These are phyloP conservation scores for Amyloporia xantha DNA, from an alignment of 768 basidiomycete species.

Conservation along the genomic window DNA sequence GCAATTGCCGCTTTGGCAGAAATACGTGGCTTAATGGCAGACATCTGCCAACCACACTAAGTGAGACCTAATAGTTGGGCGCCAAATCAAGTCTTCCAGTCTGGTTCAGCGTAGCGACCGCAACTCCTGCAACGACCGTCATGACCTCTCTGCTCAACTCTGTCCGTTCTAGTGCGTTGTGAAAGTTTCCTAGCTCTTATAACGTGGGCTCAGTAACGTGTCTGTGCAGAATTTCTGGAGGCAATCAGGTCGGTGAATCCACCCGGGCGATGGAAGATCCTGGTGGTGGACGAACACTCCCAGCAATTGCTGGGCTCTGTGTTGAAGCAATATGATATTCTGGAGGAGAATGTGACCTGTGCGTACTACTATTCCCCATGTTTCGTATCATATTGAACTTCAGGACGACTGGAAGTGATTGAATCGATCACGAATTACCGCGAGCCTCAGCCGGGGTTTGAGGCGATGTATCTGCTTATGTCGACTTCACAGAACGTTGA, in stretches of 20 bases:
- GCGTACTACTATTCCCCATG: slow-evolving; percentile 25
- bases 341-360: slow-evolving; percentile 96
- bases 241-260: slow-evolving; percentile 84
- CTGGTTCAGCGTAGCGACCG: too few relatives aligned
- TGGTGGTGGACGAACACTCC: slow-evolving; percentile 92
- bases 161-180: slow-evolving; percentile 39
- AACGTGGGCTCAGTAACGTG: slow-evolving; percentile 31
- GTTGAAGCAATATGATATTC: slow-evolving; percentile 87
- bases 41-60: too few relatives aligned
- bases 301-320: slow-evolving; percentile 79
- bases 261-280: slow-evolving; percentile 90
- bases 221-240: slow-evolving; percentile 72
- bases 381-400: neutral
- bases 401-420: slow-evolving; percentile 54
- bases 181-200: neutral
- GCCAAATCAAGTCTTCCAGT: too few relatives aligned
- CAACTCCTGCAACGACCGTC: slow-evolving; percentile 1
- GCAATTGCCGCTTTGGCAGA: too few relatives aligned
- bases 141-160: slow-evolving; percentile 36
- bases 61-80: too few relatives aligned
- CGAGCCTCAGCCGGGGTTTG: slow-evolving; percentile 76
- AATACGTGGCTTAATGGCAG: too few relatives aligned
- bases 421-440: slow-evolving; percentile 83
- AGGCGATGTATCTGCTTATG: slow-evolving; percentile 92
- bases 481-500: slow-evolving; percentile 93